Evolutionary conservation across 768 basidiomycete genomes (phyloP), one percentile per base, ranked within the genome.

Genomic region (Heimioporus sp.): DNA sequence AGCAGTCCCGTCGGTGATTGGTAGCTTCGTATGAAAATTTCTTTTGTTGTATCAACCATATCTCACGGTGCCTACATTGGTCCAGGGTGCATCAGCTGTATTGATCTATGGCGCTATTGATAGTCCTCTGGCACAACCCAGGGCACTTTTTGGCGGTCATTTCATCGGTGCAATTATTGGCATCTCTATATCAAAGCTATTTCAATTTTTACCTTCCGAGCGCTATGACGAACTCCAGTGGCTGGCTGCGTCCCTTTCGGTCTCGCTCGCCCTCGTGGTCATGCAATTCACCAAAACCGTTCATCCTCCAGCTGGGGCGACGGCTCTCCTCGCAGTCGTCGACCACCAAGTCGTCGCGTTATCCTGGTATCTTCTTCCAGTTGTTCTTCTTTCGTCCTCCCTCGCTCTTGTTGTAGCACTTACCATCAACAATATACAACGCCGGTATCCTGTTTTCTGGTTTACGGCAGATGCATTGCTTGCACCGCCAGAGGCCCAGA

Each of bases 241-340:
- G 80, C 66, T 51, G n/a, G 60, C 54, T 24, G 60, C 42, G 6
- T 63, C 54, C 16, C 51, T 83, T 12, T 71, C 78, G 0, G 75
- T 73, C 47, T 75, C 76, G 2, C 56, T 67, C 15, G 48, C 75
- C 20, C 60, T 79, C 35, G 75, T 79, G 16, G 59, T 70, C 20
- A 81, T 82, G 81, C 78, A 80, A 55, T 66, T 81, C 45, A 79
- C 79, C 10, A 62, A 62, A 10, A 82, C 76, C 7, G 74, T 73
- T 10, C 81, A 82, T 59, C 81, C 81, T 3, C 81, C 81, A 19
- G 80, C 79, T 46, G 82, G 80, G 51, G 81, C 79, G n/a, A 81
- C 80, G 1, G 79, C 80, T 19, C 67, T 82, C 32, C 66, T 82
- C 10, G 74, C 79, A 17, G 72, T 76, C 2, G 62, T 77, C 24